Base-by-base conservation (phyloP, 2,329 filamentous ascomycete genomes). In the Claviceps quebecensis region DNA sequence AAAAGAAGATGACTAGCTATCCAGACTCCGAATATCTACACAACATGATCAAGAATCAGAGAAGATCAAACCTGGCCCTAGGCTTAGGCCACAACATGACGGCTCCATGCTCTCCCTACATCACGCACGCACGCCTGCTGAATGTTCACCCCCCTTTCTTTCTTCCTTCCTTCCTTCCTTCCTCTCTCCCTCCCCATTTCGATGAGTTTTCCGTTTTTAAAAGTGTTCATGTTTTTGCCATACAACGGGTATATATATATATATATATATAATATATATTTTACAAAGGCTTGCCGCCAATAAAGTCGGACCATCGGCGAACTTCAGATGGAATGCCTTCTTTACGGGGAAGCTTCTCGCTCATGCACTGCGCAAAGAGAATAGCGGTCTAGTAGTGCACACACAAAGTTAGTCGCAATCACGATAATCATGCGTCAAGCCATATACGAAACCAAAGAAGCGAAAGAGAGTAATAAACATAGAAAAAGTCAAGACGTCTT, bases 291-390 rank as follows among this genome's bases (percentile, higher is more conserved):
- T 88, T 88, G 62, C 84, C 84, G 57, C 89, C 89, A 62, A 95
- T 86, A 69, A 97, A 98, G 62, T 97, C 84, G 58, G 87, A 94
- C 93, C 93, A 98, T 63, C 84, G 83, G 67, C 86, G 83, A 63
- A 97, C 93, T 72, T 98, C 93, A 47, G 80, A 74, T 47, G 93
- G 93, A 57, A 96, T 91, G 50, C 89, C 91, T 65, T 93, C 87
- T 55, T 80, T 73, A 62, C 87, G 83, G 55, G 93, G 93, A 48
- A 98, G 78, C 76, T 97, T 98, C 77, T 89, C 87, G 71, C 77
- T 93, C 87, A 98, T 94, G 72, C 93, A 97, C 69, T 88, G 87
- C 55, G 93, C 89, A 64, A 97, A 97, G 61, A 97, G 86, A 57
- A 93, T 83, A 54, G 93, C 91, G 60, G 93, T 98, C 89, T 96